Conservation (phyloP, 2,329 filamentous ascomycete species). For the Ophiostoma ulmi region DNA sequence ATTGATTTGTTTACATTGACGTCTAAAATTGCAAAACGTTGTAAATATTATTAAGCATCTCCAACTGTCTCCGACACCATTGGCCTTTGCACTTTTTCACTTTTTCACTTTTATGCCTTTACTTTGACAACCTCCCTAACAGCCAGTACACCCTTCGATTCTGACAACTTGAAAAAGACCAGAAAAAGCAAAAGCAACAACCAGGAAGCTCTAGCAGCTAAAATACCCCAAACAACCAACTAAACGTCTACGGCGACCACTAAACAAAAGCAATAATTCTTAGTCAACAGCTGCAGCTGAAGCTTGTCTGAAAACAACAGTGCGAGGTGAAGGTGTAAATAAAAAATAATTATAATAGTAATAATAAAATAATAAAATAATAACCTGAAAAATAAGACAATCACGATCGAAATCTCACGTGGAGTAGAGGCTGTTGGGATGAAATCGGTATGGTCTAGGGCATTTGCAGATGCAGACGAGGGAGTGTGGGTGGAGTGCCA, state of each 20-base stretch:
- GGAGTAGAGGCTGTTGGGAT: constrained; percentile 9
- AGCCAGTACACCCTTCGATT: no score
- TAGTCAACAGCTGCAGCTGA: not conserved
- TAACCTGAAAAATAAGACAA: not conserved
- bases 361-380: not conserved
- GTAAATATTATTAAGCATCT: no score
- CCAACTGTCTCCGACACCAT: no score
- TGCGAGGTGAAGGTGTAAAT: not conserved
- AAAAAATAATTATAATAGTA: no score
- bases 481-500: constrained; percentile 1
- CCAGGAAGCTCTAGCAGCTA: no score
- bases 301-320: not conserved
- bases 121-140: no score
- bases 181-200: not conserved
- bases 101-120: no score
- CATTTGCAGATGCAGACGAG: constrained; percentile 1
- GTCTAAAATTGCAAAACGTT: no score
- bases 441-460: constrained; percentile 1
- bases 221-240: no score
- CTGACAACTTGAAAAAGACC: not conserved
- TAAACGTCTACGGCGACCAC: no score
- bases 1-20: no score
- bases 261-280: not conserved
- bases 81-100: no score
- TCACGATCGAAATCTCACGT: constrained; percentile 9